Evolutionary conservation across 202 grass and related monocot species (phyloP), one percentile per base, ranked within the genome.

Genomic region (Setaria viridis): DNA sequence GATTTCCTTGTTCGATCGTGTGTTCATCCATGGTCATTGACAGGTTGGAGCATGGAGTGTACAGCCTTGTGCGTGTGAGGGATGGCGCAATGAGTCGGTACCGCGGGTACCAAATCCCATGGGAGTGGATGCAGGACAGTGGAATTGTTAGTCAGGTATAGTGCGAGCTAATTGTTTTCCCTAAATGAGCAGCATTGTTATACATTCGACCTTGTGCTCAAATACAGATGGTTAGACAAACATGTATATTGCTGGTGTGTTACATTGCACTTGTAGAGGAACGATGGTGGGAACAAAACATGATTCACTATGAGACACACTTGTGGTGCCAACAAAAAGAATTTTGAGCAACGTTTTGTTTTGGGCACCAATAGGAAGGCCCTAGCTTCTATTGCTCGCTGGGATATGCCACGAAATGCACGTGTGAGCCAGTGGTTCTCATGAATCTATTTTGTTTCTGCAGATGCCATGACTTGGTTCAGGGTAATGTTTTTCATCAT

Each of bases 41-140:
- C 89, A 94, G 94, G 81, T 68, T 99, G 87, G 94, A 97, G 85
- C 97, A 94, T 68, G 97, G 90, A 48, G 85, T 96, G 34, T 97
- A 94, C 87, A 82, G 85, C 85, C 87, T 99, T 64, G 70, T 86
- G 9, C 91, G 97, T 6, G 66, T 86, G 75, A 76, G 92, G 67
- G 97, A 99, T 33, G 89, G 94, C 7, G 90, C 97, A 0, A 93
- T 86, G 92, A 91, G 71, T 66, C 63, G 88, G 10, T 94, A 94
- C 77, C 93, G 84, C 0, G 77, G 97, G 5, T 97, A 94, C 67
- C 80, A 85, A 60, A 99, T 99, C 81, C 94, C 97, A 60, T 93
- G 90, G 88, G 97, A 99, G 46, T 99, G 97, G 97, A 97, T 99
- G 94, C 85, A 91, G 84, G 97, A 99, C 66, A 90, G 75, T 0